Evolutionary conservation across 352 stramenopile genomes (phyloP).

Genomic region (Globisporangium cylindrosporum): DNA sequence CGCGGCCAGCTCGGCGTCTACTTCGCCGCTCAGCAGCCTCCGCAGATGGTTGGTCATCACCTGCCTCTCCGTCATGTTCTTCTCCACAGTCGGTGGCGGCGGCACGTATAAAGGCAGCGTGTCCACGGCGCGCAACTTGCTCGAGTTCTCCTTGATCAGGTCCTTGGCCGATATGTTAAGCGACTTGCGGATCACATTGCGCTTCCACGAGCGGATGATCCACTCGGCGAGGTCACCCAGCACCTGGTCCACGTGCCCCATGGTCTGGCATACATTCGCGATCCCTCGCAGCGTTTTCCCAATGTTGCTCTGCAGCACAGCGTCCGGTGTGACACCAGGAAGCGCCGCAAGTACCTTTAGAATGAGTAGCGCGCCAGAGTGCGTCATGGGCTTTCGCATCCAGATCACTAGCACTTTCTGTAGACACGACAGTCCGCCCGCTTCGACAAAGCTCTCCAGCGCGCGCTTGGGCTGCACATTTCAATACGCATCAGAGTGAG

Average conservation of each 20-base stretch:
- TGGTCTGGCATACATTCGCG: conserved; percentile 31
- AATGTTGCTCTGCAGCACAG: conserved; percentile 55
- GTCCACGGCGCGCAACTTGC: conserved; percentile 30
- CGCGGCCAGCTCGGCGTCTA: background rate
- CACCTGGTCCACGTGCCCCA: conserved; percentile 36
- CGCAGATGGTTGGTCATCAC: conserved; percentile 22
- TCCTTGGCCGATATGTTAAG: conserved; percentile 39
- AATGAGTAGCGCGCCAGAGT: conserved; percentile 43
- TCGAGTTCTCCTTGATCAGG: conserved; percentile 38
- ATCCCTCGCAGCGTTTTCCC: conserved; percentile 51
- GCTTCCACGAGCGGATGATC: conserved; percentile 62
- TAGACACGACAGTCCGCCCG: conserved; percentile 45
- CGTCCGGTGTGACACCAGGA: conserved; percentile 50
- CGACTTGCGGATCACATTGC: conserved; percentile 39
- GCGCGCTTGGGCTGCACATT: conserved; percentile 43
- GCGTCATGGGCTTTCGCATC: conserved; percentile 45
- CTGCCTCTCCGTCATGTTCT: conserved; percentile 15
- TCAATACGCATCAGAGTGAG: background rate
- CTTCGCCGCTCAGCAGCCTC: conserved; percentile 15
- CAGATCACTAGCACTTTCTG: conserved; percentile 52
- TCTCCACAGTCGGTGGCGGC: conserved; percentile 18
- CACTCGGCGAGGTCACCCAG: conserved; percentile 55
- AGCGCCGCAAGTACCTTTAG: conserved; percentile 45
- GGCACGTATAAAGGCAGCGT: conserved; percentile 33
- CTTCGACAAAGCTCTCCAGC: conserved; percentile 59